Base-by-base conservation (phyloP, 2,329 filamentous ascomycete species). In the Talaromyces piceae region DNA sequence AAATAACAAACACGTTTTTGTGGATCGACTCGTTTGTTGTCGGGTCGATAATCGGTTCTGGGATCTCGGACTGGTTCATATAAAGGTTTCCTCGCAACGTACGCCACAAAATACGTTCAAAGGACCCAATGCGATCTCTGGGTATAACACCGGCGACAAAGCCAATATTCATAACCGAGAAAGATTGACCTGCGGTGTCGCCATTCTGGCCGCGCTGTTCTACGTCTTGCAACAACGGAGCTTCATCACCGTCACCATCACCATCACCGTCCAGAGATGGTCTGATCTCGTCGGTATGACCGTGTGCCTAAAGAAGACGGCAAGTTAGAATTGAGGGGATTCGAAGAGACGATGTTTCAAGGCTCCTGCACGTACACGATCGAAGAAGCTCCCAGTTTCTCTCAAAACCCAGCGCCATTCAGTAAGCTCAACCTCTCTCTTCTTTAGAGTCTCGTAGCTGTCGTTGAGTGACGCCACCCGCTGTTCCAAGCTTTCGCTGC, bases 1-100 rank as follows among this genome's bases (percentile, higher is more conserved):
- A 98, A 70, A 98, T 98, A 65, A 98, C 91, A 65, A 98, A 98
- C 51, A 98, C 93, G 62, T 96, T 98, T 83, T 98, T 98, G 76
- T 87, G 83, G 61, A 94, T 80, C 57, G 88, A 79, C 73, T 97
- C 91, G 68, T 97, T 96, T 74, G 83, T 95, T 66, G 86, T 80
- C 13, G 93, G 91, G 69, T 98, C 88, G 67, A 95, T 79, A 60
- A 98, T 86, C 31, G 88, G 83, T 68, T 98, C 91, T 6, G 90
- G 85, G 56, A 98, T 98, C 77, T 98, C 93, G 37, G 91, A 91
- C 76, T 98, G 94, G 73, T 98, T 98, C 93, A 98, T 98, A 79
- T 97, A 98, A 57, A 98, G 76, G 71, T 98, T 98, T 63, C 93
- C 93, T 69, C 93, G 89, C 39, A 98, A 82, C 0, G 94, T 96